These are phyloP conservation scores for Calonectria montana DNA, from an alignment of 2,329 filamentous ascomycete species.

Conservation along the genomic window DNA sequence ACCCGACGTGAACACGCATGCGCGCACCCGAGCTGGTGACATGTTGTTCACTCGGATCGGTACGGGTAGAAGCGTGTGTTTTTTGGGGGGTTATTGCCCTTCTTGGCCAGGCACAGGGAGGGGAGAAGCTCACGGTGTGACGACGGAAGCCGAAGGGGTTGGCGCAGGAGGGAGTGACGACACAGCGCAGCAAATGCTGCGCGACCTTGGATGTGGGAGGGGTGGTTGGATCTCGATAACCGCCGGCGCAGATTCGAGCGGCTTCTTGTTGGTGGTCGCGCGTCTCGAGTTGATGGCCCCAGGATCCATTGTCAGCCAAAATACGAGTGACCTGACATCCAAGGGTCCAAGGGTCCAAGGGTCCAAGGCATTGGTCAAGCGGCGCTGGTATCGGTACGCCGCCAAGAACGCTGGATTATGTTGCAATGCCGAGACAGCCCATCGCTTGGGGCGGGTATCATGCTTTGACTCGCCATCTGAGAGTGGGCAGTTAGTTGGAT, in stretches of 20 bases:
- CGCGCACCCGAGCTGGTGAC: slow-evolving; percentile 16
- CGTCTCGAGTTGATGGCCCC: background rate
- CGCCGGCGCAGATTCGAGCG: background rate
- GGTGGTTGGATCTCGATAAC: background rate
- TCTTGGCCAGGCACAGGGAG: slow-evolving; percentile 14
- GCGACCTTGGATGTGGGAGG: background rate
- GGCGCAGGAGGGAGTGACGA: background rate
- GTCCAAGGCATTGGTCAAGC: background rate
- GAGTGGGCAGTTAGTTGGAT: background rate
- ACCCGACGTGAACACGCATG: slow-evolving; percentile 9
- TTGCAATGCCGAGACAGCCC: background rate
- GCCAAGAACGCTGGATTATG: background rate
- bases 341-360: background rate
- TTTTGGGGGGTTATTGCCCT: background rate
- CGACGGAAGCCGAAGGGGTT: background rate
- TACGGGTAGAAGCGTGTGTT: background rate
- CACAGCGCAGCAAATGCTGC: background rate
- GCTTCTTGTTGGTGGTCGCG: background rate
- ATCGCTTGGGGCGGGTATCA: background rate
- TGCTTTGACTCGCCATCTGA: background rate
- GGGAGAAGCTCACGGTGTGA: background rate
- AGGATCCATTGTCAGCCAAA: no score
- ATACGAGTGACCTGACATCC: no score
- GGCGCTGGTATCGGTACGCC: background rate
- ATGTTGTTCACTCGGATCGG: slow-evolving; percentile 3